Evolutionary conservation across 2,329 filamentous ascomycete species (phyloP), one percentile per base, ranked within the genome.

Genomic region (Neospermospora avenae): DNA sequence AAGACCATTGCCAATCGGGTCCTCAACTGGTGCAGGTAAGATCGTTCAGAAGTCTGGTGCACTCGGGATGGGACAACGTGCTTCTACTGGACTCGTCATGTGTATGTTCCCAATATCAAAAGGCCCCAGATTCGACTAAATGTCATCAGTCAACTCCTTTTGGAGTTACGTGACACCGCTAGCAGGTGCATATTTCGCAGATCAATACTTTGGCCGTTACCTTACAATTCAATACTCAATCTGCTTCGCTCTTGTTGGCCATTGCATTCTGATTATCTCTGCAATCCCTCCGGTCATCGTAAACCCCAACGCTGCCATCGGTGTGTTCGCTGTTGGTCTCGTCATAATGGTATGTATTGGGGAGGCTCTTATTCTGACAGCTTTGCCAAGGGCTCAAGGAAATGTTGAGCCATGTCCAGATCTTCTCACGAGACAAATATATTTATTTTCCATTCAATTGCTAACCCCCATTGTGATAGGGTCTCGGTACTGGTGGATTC

Each of bases 121-220:
- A 3, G 16, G 2, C 2, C 2, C 1, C n/a, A 4, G 7, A 3
- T 3, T 35, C 13, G 10, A 16, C 49, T 52, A 24, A 52, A 11
- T 22, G 10, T 52, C 14, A 10, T 18, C 31, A 62, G 60, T 62
- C 49, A 62, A 61, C 64, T 67, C 67, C 5, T 75, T 77, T 63
- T 75, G 74, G 74, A 68, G 74, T 8, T 77, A 77, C 62, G 71
- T 72, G 28, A 76, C 71, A 3, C 75, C 76, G 39, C 71, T 78
- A n/a, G 67, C 81, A 58, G 82, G 82, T 68, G 82, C 80, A 67
- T 82, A 82, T 69, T 75, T 84, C 55, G 80, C 80, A 14, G 75
- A 84, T 66, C 78, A 81, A 68, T 83, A 83, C 62, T 77, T 83
- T 41, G 82, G 82, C 57, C 82, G 83, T 67, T 85, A 83, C 75